These are phyloP conservation scores for Pythium folliculosum DNA, from an alignment of 352 stramenopile genomes.

Conservation along the genomic window DNA sequence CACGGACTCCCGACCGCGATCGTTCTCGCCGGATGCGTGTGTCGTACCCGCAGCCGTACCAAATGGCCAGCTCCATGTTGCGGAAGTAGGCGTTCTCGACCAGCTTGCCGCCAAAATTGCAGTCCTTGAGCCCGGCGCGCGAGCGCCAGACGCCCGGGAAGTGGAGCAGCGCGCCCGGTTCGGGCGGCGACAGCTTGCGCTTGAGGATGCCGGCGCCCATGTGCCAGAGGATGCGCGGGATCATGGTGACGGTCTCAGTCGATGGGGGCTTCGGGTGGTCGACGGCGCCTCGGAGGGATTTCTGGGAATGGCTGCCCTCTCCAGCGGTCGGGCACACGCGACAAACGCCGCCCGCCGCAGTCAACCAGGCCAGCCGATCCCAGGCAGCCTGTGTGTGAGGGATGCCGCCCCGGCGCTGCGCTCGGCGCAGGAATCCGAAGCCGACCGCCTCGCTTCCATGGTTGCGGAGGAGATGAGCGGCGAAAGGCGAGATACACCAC, in stretches of 20 bases:
- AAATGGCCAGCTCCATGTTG: slow-evolving; percentile 74
- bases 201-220: slow-evolving; percentile 57
- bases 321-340: background rate
- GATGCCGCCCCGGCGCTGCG: slow-evolving; percentile 1
- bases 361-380: background rate
- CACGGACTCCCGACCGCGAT: background rate
- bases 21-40: background rate
- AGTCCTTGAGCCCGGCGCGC: slow-evolving; percentile 59
- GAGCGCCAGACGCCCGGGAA: slow-evolving; percentile 63
- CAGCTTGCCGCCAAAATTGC: slow-evolving; percentile 50
- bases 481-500: background rate
- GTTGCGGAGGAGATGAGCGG: background rate
- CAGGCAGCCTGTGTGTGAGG: background rate
- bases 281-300: background rate
- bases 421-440: background rate
- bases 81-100: slow-evolving; percentile 71
- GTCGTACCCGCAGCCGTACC: slow-evolving; percentile 67
- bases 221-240: slow-evolving; percentile 72
- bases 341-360: background rate
- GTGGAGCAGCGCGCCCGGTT: slow-evolving; percentile 49
- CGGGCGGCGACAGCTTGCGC: slow-evolving; percentile 43
- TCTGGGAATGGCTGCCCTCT: slow-evolving; percentile 8
- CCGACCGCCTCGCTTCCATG: background rate
- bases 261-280: background rate
- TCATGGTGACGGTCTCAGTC: slow-evolving; percentile 34